A percentile compares a stretch with the other conserved stretches of the same genome.
Conservation (phyloP, 257 asterid genomes). For the Solanum chiquidenum region DNA sequence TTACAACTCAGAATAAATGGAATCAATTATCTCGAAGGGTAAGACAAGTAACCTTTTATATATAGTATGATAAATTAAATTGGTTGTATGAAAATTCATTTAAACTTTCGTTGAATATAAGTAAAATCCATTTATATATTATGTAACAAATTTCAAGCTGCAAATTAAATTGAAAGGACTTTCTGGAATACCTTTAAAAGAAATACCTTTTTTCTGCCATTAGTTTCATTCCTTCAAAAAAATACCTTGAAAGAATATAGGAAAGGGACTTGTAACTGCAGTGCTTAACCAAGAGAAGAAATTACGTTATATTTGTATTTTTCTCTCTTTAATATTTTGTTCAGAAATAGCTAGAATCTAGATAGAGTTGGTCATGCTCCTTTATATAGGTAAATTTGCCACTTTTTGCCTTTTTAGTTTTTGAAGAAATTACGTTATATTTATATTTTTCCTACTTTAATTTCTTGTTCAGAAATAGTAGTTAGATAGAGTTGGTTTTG, state of each 20-base stretch:
- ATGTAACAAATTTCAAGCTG: background rate
- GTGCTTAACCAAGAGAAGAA: background rate
- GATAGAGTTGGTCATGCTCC: background rate
- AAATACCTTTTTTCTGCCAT: background rate
- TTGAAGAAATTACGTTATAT: background rate
- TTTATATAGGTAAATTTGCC: background rate
- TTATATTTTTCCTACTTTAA: background rate
- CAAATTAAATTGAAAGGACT: background rate
- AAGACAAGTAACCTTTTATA: background rate
- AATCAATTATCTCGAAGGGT: background rate
- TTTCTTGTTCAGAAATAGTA: background rate
- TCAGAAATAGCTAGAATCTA: too few species aligned
- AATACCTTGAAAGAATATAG: background rate
- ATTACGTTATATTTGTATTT: background rate
- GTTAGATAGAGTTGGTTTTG: background rate
- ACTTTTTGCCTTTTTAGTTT: background rate
- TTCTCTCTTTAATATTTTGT: background rate
- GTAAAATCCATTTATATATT: background rate
- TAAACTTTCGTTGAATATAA: background rate
- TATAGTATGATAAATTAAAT: background rate
- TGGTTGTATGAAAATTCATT: background rate
- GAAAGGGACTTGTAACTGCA: background rate
- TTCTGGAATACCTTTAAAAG: background rate
- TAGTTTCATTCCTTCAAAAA: background rate
- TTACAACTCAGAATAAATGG: background rate